A percentile compares a stretch with the other conserved stretches of the same genome.
These are phyloP conservation scores for Sicyos edulis DNA, from an alignment of 306 rosid genomes.

Conservation along the genomic window DNA sequence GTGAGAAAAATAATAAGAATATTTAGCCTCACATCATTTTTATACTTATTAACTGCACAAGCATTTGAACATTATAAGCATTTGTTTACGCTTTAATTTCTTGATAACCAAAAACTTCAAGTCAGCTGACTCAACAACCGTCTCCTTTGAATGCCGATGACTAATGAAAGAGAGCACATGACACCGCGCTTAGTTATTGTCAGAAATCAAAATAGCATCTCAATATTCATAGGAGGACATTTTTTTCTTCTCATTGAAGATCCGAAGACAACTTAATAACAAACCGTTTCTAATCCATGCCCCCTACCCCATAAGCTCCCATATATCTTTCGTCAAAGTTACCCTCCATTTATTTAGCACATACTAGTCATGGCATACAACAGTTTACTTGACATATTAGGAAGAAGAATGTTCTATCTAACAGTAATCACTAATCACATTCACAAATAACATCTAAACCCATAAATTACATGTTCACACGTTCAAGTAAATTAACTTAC, in stretches of 20 bases:
- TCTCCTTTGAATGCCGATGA: not conserved
- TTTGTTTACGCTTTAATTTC: not conserved
- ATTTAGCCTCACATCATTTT: not conserved
- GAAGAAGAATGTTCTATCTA: not conserved
- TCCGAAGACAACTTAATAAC: too few relatives aligned
- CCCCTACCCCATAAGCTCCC: not conserved
- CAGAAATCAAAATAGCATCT: not conserved
- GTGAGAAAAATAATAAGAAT: not conserved
- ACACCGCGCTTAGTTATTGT: not conserved
- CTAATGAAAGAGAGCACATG: not conserved
- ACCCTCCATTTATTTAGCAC: not conserved
- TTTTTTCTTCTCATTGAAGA: too few relatives aligned
- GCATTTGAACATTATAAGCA: not conserved
- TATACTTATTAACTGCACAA: not conserved
- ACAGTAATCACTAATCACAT: not conserved
- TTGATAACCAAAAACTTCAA: not conserved
- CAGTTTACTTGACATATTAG: not conserved
- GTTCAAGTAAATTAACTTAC: conserved; percentile 43
- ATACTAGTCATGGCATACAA: not conserved
- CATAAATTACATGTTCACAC: not conserved
- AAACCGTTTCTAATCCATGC: too few relatives aligned
- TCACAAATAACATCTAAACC: not conserved
- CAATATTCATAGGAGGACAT: not conserved
- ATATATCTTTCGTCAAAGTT: not conserved
- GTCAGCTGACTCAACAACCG: not conserved